Evolutionary conservation across 495 filamentous ascomycete species (phyloP).

Genomic region (Penicillium psychrofluorescens): DNA sequence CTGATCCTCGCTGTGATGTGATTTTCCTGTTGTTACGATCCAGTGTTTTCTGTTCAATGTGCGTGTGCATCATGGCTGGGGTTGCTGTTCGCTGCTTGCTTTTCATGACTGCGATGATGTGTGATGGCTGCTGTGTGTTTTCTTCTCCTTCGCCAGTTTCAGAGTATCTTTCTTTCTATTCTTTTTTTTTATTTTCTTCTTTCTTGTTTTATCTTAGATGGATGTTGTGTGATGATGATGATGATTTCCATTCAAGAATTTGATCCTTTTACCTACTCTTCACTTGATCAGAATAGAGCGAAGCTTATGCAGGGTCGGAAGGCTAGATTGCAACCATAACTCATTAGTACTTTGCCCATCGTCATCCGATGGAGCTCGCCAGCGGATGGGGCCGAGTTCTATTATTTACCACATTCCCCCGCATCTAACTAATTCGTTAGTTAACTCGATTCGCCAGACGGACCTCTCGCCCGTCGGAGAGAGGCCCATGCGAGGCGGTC

Average conservation of each 20-base stretch:
- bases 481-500: too few species aligned
- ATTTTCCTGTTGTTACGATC: too few species aligned
- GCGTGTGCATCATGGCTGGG: constrained; percentile 2
- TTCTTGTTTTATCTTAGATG: background rate
- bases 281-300: too few species aligned
- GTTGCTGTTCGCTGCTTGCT: background rate
- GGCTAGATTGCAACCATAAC: background rate
- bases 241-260: constrained; percentile 1
- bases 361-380: too few species aligned
- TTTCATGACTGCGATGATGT: background rate
- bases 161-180: constrained; percentile 2
- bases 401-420: too few species aligned
- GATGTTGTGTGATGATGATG: constrained; percentile 2
- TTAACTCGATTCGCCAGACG: too few species aligned
- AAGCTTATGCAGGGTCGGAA: too few species aligned
- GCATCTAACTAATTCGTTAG: too few species aligned
- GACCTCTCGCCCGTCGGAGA: too few species aligned
- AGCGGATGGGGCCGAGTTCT: too few species aligned
- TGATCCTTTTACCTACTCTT: background rate
- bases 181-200: too few species aligned
- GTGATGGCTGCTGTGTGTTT: background rate
- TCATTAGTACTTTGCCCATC: too few species aligned
- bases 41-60: background rate
- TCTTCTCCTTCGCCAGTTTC: background rate
- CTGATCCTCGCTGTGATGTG: background rate